Base-by-base conservation (phyloP, 176 grass and related monocot genomes). In the Tillandsia fasciculata region DNA sequence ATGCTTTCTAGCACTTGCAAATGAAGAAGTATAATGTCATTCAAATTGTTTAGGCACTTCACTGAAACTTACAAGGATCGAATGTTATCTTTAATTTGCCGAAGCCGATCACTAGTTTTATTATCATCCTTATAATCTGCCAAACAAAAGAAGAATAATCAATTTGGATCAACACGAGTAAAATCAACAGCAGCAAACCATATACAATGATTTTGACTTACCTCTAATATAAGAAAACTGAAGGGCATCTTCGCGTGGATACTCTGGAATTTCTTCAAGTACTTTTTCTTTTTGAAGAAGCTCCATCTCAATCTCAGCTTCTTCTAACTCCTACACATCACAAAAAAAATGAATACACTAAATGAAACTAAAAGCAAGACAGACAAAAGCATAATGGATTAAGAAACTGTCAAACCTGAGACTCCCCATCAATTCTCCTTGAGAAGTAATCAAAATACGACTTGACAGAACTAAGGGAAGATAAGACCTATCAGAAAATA, bases 221-320 rank as follows among this genome's bases (percentile, higher is more conserved):
- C 88, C 68, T 75, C 74, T 71, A 64, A 78, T 61, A 50, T 76
- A 74, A 68, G 66, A 74, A 70, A 26, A 68, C 47, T 18, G 52
- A 53, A 77, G 50, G 68, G 75, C 13, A 9, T 50, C 74, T 71
- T 87, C 84, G 56, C 72, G 65, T 8, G 58, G 52, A 66, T 52
- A 57, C 10, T 49, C 67, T 15, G 72, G 74, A 74, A 78, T 52
- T 52, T 72, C 82, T 56, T 68, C 51, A 57, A 76, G 54, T 76
- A 83, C 64, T 79, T 75, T 84, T 67, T 91, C 92, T 48, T 77
- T 87, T 80, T 80, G 68, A 80, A 92, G 64, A 84, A 96, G 56
- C 70, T 96, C 92, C 81, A 96, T 69, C 81, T 96, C 92, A 76
- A 96, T 83, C 76, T 96, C 86, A 73, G 88, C 86, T 89, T 96